phyloP scores from a whole-genome alignment of 768 basidiomycete species.

The Xanthoconium purpureum region DNA sequence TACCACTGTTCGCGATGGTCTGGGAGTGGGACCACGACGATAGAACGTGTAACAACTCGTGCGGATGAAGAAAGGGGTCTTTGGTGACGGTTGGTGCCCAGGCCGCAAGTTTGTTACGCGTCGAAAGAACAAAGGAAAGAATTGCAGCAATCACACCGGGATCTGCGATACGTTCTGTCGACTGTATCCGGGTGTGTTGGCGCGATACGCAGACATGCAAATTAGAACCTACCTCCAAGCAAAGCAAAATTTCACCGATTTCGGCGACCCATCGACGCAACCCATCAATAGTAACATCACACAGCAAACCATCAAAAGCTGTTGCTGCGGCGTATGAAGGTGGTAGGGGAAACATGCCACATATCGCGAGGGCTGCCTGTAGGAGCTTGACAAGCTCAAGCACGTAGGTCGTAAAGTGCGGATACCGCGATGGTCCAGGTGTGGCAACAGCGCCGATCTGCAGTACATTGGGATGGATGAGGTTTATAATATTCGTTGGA shows the following conservation, averaged over 20 bases:
- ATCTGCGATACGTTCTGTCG: conserved; percentile 71
- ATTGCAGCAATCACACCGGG: conserved; percentile 69
- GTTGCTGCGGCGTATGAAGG: conserved; percentile 7
- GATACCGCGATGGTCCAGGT: conserved; percentile 23
- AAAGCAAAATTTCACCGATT: conserved; percentile 59
- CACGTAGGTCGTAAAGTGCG: conserved; percentile 60
- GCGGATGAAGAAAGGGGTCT: conserved; percentile 76
- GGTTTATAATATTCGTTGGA: conserved; percentile 13
- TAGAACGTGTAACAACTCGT: conserved; percentile 52
- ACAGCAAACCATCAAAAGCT: conserved; percentile 64
- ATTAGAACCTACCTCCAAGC: conserved; percentile 49
- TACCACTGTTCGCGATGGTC: conserved; percentile 5
- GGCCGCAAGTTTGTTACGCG: conserved; percentile 67
- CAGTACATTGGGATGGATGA: conserved; percentile 14
- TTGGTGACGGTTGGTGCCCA: conserved; percentile 53
- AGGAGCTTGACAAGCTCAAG: conserved; percentile 74
- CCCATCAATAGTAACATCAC: conserved; percentile 72
- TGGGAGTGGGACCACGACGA: conserved; percentile 28
- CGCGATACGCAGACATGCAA: background rate
- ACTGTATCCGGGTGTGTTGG: conserved; percentile 35
- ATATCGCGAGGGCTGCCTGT: conserved; percentile 68
- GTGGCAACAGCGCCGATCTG: conserved; percentile 8
- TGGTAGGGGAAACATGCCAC: conserved; percentile 55
- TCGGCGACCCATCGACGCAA: conserved; percentile 65
- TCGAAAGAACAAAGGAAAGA: conserved; percentile 62